Conservation (phyloP, 495 filamentous ascomycete genomes). For the Beverwykella pulmonaria region DNA sequence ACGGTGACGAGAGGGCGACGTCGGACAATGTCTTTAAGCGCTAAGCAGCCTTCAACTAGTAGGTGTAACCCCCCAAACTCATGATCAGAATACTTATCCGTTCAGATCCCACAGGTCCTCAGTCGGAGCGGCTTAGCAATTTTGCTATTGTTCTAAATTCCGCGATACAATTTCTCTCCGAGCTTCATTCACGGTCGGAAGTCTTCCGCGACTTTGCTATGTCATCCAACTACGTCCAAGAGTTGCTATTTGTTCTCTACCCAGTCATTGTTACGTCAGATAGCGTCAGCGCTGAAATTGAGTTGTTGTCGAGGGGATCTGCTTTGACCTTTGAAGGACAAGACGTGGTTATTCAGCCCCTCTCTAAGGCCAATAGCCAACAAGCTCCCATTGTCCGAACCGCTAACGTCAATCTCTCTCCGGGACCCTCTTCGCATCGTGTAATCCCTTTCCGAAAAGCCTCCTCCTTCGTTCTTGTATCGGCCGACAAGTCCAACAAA, state of each 20-base stretch:
- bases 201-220: constrained; percentile 79
- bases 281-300: constrained; percentile 75
- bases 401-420: constrained; percentile 59
- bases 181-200: constrained; percentile 71
- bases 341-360: constrained; percentile 77
- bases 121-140: constrained; percentile 33
- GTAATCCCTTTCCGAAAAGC: constrained; percentile 67
- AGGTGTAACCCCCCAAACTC: neutral
- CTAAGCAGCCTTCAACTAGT: constrained; percentile 28
- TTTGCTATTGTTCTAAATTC: constrained; percentile 60
- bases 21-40: constrained; percentile 36
- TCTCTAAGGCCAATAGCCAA: constrained; percentile 58
- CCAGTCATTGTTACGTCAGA: constrained; percentile 85
- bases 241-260: constrained; percentile 76
- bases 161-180: constrained; percentile 75
- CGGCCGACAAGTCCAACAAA: constrained; percentile 64
- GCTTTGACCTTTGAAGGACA: constrained; percentile 81
- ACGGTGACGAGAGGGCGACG: constrained; percentile 19
- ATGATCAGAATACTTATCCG: constrained; percentile 2
- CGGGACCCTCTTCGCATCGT: constrained; percentile 51
- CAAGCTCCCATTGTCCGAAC: constrained; percentile 70
- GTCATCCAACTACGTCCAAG: constrained; percentile 74
- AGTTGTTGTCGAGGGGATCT: constrained; percentile 77
- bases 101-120: constrained; percentile 24
- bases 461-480: constrained; percentile 88